A percentile compares a stretch with the other conserved stretches of the same genome.
Evolutionary conservation across 192 early-diverging fungal genomes (phyloP).

Genomic region (Entomortierella chlamydospora): DNA sequence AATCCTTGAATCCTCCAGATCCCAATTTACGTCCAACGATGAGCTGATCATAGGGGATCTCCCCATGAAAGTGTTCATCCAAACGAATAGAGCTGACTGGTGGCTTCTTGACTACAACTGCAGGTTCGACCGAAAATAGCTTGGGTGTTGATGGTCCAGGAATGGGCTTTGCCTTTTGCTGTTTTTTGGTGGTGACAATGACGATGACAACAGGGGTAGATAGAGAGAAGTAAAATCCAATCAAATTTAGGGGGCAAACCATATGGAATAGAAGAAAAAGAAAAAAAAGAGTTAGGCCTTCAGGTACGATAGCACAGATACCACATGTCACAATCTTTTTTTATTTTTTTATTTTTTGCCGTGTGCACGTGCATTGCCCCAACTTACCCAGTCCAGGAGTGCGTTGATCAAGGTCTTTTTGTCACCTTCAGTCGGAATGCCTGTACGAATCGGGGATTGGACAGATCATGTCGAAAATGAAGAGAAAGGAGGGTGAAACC

Average conservation of each 20-base stretch:
- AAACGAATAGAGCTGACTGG: slow-evolving; percentile 63
- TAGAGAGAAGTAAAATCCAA: background rate
- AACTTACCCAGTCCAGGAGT: slow-evolving; percentile 74
- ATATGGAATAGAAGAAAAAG: too few relatives aligned
- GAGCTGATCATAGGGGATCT: slow-evolving; percentile 72
- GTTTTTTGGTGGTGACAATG: slow-evolving; percentile 9
- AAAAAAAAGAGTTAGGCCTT: too few relatives aligned
- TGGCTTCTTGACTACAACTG: slow-evolving; percentile 40
- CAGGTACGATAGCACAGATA: too few relatives aligned
- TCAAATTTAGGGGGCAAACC: too few relatives aligned
- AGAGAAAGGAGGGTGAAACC: background rate
- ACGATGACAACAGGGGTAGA: background rate
- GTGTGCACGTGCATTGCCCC: background rate
- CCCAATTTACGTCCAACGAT: slow-evolving; percentile 75
- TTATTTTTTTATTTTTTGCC: background rate
- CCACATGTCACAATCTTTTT: too few relatives aligned
- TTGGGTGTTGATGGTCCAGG: slow-evolving; percentile 77
- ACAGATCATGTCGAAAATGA: too few relatives aligned
- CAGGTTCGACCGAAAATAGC: slow-evolving; percentile 63
- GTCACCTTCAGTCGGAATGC: slow-evolving; percentile 70
- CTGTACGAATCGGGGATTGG: slow-evolving; percentile 40
- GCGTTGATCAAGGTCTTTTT: slow-evolving; percentile 70
- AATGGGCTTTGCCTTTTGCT: slow-evolving; percentile 74
- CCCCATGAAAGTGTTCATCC: slow-evolving; percentile 62
- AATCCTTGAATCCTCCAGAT: slow-evolving; percentile 85